Evolutionary conservation across 176 grass and related monocot species (phyloP), one percentile per base, ranked within the genome.

Genomic region (Aechmea fasciata): DNA sequence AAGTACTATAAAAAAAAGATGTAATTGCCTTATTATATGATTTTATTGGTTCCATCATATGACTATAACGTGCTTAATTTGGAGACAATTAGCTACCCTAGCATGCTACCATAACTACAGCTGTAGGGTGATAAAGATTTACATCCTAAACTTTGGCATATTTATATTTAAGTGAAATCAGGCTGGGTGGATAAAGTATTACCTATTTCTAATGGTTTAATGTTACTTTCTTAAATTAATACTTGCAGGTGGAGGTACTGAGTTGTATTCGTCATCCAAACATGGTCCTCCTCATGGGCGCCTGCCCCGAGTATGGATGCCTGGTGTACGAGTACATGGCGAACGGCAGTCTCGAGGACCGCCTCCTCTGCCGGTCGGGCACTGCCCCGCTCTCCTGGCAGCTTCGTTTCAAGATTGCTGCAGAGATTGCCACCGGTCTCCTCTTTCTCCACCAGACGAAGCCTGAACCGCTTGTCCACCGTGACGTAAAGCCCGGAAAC

Each of bases 281-380:
- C 75, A 96, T 96, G 88, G 88, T 96, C 33, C 91, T 83, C 17
- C 85, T 96, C 26, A 51, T 91, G 11, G 91, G 91, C 47, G 91
- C 91, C 14, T 96, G 88, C 55, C 91, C 91, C 0, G 87, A 91
- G 69, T 88, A 96, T 18, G 88, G 88, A 1, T 96, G 87, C 72
- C 80, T 96, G 49, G 85, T 96, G 55, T 96, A 91, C 9, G 85
- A 96, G 63, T 96, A 91, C 79, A 88, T 96, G 91, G 80, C 80
- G 0, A 91, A 96, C 4, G 91, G 91, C 15, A 91, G 85, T 71
- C 85, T 96, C 0, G 88, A 96, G 67, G 91, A 96, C 47, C 53
- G 91, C 1, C 83, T 96, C 61, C 80, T 85, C 59, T 85, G 91
- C 74, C 71, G 74, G 47, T 85, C 75, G 11, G 71, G 77, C 80